phyloP scores from a whole-genome alignment of 495 filamentous ascomycete species.

The Hyaloscypha finlandica region DNA sequence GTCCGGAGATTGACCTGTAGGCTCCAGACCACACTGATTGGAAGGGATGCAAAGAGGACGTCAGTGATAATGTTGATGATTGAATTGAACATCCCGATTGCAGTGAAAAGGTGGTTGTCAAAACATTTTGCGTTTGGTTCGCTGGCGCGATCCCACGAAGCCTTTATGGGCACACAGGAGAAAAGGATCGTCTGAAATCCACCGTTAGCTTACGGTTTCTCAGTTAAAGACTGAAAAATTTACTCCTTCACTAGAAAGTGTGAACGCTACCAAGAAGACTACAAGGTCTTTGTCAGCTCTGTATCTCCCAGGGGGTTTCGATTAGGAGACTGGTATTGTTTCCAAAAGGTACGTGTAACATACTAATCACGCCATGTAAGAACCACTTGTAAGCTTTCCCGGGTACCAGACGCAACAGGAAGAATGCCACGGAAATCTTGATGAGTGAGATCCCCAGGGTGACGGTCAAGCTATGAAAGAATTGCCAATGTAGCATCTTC shows the following conservation, averaged over 20 bases:
- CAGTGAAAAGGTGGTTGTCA: constrained; percentile 34
- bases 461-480: constrained; percentile 37
- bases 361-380: constrained; percentile 28
- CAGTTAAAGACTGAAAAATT: neutral
- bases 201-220: neutral
- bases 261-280: constrained; percentile 41
- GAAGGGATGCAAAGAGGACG: constrained; percentile 45
- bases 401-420: constrained; percentile 40
- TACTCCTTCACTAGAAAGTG: constrained; percentile 35
- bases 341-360: neutral
- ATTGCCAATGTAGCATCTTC: constrained; percentile 43
- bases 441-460: constrained; percentile 33
- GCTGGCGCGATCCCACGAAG: constrained; percentile 35
- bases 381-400: constrained; percentile 38
- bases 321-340: neutral
- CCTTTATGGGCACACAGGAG: constrained; percentile 38
- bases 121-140: constrained; percentile 36
- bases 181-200: constrained; percentile 36
- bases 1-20: constrained; percentile 44
- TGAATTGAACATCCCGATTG: constrained; percentile 43
- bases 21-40: constrained; percentile 46
- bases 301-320: neutral
- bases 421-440: constrained; percentile 30
- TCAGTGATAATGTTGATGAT: constrained; percentile 50
- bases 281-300: neutral